Base-by-base conservation (phyloP, 768 basidiomycete species). In the Suillus alpinus region DNA sequence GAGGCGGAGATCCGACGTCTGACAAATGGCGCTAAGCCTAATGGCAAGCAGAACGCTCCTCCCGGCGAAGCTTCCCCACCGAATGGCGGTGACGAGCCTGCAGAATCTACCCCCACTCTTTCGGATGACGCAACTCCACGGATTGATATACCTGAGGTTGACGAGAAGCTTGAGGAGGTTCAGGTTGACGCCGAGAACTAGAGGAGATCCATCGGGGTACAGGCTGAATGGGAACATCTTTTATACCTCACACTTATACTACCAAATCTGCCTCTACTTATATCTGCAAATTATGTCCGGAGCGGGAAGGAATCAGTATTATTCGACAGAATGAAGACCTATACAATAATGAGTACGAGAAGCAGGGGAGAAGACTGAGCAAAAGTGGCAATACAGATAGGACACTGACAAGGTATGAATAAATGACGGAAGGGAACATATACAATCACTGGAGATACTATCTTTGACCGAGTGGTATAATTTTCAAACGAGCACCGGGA, bases 1-100 rank as follows among this genome's bases (percentile, higher is more conserved):
- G 89, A 94, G 72, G 82, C 81, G 14, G 84, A 89, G 64, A 91
- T 94, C 69, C 76, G 82, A 66, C 84, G 84, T 56, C 79, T 93
- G 59, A 80, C 75, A 41, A 77, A 68, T 41, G 69, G 72, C n/a
- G 59, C 66, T 58, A 83, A 83, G 67, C 68, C 75, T 47, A 71
- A 73, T 50, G 73, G 71, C 59, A 63, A 62, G 14, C 64, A 66
- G 31, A 40, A 71, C 6, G 49, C 67, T 53, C 43, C 63, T 31
- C 13, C 57, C 13, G 60, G 72, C 31, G 67, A 60, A 55, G 67
- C 67, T 34, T 65, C 70, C 4, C 75, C 77, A n/a, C 75, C 78
- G 3, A 78, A 78, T 55, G 78, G 71, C 43, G 71, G 67, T 10
- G 76, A 64, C 23, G 82, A 81, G 66, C 62, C 66, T 5, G 80